Base-by-base conservation (phyloP, 2,329 filamentous ascomycete genomes). In the Colletotrichum karsti region DNA sequence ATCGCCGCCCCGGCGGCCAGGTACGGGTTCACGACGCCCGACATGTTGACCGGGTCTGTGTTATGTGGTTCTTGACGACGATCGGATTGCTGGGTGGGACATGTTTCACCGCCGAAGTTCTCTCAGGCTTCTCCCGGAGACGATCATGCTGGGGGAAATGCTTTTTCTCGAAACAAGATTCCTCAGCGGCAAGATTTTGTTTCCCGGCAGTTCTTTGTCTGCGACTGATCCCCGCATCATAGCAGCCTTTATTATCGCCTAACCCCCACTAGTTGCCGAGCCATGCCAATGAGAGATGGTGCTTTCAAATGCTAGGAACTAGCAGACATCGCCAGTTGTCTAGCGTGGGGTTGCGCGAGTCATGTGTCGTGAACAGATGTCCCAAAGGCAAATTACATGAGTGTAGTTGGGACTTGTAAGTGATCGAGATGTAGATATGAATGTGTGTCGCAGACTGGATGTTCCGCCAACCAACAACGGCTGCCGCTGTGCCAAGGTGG, bases 161-260 rank as follows among this genome's bases (percentile, higher is more conserved):
- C n/a, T n/a, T n/a, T 9, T 4, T 28, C 10, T 20, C 12, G 33
- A 13, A 26, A 42, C 13, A 24, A 53, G 18, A 37, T 28, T 30
- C 57, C 50, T 53, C n/a, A 46, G 53, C 26, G 33, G 33, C 35
- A n/a, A 12, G 22, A 24, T 20, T 48, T 37, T 58, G 15, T 20
- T n/a, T 58, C 39, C 30, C 33, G 20, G n/a, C 24, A 28, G 39
- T 26, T 53, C 59, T 67, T 64, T 67, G 51, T 67, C 24, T 13
- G 15, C 7, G 18, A 46, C 51, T 20, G 44, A 18, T 10, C 44
- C 59, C 59, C 60, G 37, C 59, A 57, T 42, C 26, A 58, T 35
- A 46, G 44, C 24, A 54, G 62, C 24, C 13, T 18, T 7, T 46
- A 12, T 26, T 64, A 48, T 64, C 15, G 12, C 15, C 20, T 42